A percentile compares a stretch with the other conserved stretches of the same genome.
phyloP scores from a whole-genome alignment of 768 basidiomycete genomes.

The Lactarius sanguifluus region DNA sequence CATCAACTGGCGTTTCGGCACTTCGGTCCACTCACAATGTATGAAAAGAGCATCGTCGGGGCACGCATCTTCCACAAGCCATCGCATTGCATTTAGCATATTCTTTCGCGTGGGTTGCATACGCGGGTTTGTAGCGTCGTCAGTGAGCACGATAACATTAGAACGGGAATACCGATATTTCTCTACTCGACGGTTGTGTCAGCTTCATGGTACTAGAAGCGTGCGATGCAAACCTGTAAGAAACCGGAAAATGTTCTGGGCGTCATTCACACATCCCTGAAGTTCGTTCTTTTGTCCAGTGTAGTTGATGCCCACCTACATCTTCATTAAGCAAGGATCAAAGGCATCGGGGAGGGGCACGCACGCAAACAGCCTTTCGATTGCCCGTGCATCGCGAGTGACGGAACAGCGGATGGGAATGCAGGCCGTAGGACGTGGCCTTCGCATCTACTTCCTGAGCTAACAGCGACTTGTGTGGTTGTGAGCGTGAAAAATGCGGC shows the following conservation, averaged over 20 bases:
- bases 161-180: conserved; percentile 40
- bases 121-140: conserved; percentile 63
- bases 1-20: neutral
- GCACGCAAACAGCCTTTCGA: conserved; percentile 85
- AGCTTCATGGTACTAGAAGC: conserved; percentile 9
- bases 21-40: conserved; percentile 58
- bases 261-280: conserved; percentile 91
- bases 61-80: conserved; percentile 80
- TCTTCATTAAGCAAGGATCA: neutral
- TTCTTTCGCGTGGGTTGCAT: conserved; percentile 76
- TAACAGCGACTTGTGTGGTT: conserved; percentile 3
- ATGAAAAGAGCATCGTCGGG: conserved; percentile 89
- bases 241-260: conserved; percentile 76
- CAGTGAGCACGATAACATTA: conserved; percentile 86
- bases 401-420: conserved; percentile 49
- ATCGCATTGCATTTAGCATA: conserved; percentile 84
- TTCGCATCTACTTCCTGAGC: conserved; percentile 17
- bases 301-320: conserved; percentile 89
- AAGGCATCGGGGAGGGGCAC: conserved; percentile 32
- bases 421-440: neutral
- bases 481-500: neutral
- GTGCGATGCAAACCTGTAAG: conserved; percentile 53
- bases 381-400: conserved; percentile 88
- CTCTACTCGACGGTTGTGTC: conserved; percentile 10
- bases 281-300: conserved; percentile 64